Percentiles rank a stretch among this genome's conserved stretches.
Conservation (phyloP, 495 filamentous ascomycete species). For the Trichocladium uniseriatum region DNA sequence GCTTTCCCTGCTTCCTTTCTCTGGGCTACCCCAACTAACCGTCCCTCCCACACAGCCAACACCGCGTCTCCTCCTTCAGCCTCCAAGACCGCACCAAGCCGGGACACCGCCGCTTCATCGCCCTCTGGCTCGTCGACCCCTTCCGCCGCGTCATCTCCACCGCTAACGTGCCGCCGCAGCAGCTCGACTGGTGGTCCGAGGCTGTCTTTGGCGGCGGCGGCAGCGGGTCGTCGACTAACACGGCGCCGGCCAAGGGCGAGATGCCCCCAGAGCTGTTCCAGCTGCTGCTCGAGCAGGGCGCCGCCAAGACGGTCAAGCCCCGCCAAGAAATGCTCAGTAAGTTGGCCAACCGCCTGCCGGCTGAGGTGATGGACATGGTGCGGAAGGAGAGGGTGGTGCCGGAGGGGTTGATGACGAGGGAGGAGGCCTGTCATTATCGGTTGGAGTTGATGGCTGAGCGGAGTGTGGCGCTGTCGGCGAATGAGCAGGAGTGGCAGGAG, state of each 20-base stretch:
- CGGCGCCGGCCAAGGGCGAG: neutral
- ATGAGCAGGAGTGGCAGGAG: neutral
- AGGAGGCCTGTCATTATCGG: constrained; percentile 39
- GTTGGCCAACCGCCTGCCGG: constrained; percentile 21
- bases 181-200: constrained; percentile 34
- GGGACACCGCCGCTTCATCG: constrained; percentile 48
- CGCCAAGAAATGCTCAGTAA: constrained; percentile 13
- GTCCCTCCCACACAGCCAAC: constrained; percentile 26
- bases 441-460: constrained; percentile 43
- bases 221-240: too few relatives aligned
- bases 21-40: neutral
- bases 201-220: constrained; percentile 11
- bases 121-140: constrained; percentile 51
- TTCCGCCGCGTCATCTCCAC: constrained; percentile 41
- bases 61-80: constrained; percentile 42
- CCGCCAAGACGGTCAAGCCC: constrained; percentile 6
- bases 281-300: constrained; percentile 30
- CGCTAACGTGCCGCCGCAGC: constrained; percentile 49
- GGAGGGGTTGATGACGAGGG: constrained; percentile 27
- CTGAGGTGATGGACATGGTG: constrained; percentile 35
- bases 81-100: constrained; percentile 41
- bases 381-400: constrained; percentile 17
- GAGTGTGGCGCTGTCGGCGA: neutral
- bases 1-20: neutral
- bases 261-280: constrained; percentile 22